Evolutionary conservation across 2,329 filamentous ascomycete species (phyloP).

Genomic region (Alternaria sp.): DNA sequence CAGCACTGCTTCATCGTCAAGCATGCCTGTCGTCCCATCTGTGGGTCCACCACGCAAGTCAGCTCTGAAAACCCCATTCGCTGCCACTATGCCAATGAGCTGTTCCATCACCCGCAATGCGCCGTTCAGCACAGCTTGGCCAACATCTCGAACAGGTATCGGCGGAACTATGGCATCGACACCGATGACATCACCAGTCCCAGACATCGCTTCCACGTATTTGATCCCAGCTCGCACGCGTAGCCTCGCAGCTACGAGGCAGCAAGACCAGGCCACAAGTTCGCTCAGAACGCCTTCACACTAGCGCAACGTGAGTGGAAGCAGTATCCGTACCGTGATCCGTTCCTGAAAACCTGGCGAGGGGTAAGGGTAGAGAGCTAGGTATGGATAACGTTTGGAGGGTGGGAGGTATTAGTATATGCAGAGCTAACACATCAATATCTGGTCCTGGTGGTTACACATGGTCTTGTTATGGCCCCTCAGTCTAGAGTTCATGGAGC

Average conservation of each 20-base stretch:
- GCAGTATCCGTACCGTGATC: background rate
- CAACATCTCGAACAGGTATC: constrained; percentile 29
- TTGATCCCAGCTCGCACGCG: background rate
- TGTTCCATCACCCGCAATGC: constrained; percentile 35
- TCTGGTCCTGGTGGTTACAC: background rate
- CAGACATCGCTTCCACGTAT: background rate
- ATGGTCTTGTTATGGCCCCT: background rate
- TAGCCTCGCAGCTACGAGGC: background rate
- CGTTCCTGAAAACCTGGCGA: background rate
- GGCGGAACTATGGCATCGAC: constrained; percentile 42
- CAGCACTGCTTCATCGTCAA: constrained; percentile 27
- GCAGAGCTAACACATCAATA: background rate
- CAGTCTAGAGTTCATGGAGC: background rate
- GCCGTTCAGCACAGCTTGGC: constrained; percentile 16
- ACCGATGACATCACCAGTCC: constrained; percentile 28
- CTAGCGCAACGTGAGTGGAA: background rate
- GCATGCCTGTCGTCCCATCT: constrained; percentile 37
- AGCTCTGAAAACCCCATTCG: constrained; percentile 28
- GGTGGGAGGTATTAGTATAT: background rate
- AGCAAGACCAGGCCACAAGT: background rate
- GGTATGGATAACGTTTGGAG: background rate
- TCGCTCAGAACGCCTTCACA: background rate
- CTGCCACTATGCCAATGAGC: constrained; percentile 19
- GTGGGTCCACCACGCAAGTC: constrained; percentile 43
- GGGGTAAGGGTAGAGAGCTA: background rate